Evolutionary conservation across 1,284 basidiomycete genomes (phyloP), one percentile per base, ranked within the genome.

Genomic region (Singerocomus inundabilis): DNA sequence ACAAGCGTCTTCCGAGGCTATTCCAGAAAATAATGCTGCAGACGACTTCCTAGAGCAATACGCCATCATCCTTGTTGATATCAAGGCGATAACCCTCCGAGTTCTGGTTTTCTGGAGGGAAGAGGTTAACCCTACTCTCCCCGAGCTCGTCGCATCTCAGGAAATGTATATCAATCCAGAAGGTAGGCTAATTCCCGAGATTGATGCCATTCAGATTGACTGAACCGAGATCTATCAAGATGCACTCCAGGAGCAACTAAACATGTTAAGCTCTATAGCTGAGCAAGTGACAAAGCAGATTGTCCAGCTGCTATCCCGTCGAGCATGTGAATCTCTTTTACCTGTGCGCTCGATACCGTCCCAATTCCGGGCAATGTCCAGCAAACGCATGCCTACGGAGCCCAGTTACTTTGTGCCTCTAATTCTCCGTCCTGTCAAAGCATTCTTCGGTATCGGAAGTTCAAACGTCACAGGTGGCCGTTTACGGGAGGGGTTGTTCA

Each of bases 271-370:
- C 1, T 69, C 75, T 0, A 62, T 85, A 18, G 69, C 82, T 5
- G 71, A 77, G 9, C 73, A 79, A 3, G 69, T 90, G 48, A 80
- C 83, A 2, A 75, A 67, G 16, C 84, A 88, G 53, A 81, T 94
- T 47, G 68, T 88, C n/a, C 63, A 72, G 5, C 84, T 95, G 48
- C 72, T 98, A 21, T 81, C 82, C 6, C 80, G 82, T 44, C 83
- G 92, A 12, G 92, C 88, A 56, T 86, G 84, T 53, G 94, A 97
- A 58, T 85, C 90, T 4, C 79, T 99, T 36, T 81, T 90, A 32
- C 84, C 90, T 10, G 91, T 98, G 42, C 82, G 92, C 40, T 90
- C 91, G 0, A 90, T 97, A 58, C 91, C 92, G 0, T 88, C 87
- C 1, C 91, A 93, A 58, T 90, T 92, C 59, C 79, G 92, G 46